These are phyloP conservation scores for Thuidium tamariscinum DNA, from an alignment of 225 moss, liverwort and hornwort species.

Conservation along the genomic window DNA sequence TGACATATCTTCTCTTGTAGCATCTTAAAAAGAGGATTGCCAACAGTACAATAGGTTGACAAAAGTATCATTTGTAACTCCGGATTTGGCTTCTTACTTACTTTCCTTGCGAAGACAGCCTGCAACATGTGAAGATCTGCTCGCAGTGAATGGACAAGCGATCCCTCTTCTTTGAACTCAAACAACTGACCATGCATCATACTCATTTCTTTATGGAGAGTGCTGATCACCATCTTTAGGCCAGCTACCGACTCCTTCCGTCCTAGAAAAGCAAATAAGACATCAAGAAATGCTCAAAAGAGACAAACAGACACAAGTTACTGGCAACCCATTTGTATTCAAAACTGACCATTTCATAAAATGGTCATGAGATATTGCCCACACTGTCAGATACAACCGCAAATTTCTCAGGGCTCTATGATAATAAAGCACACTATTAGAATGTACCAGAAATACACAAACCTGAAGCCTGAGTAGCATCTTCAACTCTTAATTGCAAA, in stretches of 20 bases:
- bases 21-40: neutral
- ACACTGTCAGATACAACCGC: neutral
- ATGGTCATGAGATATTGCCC: neutral
- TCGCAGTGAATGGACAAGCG: slow-evolving; percentile 60
- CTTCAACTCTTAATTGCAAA: slow-evolving; percentile 74
- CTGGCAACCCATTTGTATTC: neutral
- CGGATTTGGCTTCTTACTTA: neutral
- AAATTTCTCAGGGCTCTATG: neutral
- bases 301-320: neutral
- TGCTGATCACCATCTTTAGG: slow-evolving; percentile 60
- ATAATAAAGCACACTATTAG: neutral
- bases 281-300: neutral
- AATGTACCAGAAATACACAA: neutral
- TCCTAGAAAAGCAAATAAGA: slow-evolving; percentile 27
- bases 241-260: slow-evolving; percentile 67
- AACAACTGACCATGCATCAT: slow-evolving; percentile 65
- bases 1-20: neutral
- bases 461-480: slow-evolving; percentile 66
- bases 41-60: neutral
- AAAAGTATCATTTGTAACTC: neutral
- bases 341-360: neutral
- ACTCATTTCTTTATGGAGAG: slow-evolving; percentile 80
- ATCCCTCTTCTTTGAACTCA: slow-evolving; percentile 61
- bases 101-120: slow-evolving; percentile 65
- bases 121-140: slow-evolving; percentile 59